phyloP scores from a whole-genome alignment of 306 rosid genomes.

The Herpetospermum pedunculosum region DNA sequence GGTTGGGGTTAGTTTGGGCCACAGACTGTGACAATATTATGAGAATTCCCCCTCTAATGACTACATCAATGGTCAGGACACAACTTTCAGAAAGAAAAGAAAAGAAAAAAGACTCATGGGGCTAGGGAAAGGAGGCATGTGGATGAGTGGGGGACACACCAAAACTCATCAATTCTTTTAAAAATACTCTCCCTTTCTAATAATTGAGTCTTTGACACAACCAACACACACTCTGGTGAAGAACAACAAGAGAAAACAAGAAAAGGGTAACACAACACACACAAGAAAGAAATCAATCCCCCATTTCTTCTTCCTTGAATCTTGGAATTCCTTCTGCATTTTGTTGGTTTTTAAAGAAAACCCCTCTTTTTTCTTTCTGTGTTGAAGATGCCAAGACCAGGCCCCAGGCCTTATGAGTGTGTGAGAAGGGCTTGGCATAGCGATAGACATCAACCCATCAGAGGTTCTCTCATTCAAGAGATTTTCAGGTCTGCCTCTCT shows the following conservation, averaged over 20 bases:
- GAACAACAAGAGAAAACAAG: background rate
- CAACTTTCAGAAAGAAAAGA: conserved; percentile 1
- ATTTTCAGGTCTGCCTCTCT: conserved; percentile 48
- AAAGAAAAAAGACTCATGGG: conserved; percentile 43
- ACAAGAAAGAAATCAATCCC: background rate
- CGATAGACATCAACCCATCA: conserved; percentile 67
- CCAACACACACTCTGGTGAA: background rate
- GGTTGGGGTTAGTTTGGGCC: conserved; percentile 38
- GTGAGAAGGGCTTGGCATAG: conserved; percentile 80
- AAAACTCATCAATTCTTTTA: conserved; percentile 18
- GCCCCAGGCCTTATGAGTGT: conserved; percentile 66
- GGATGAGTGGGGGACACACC: conserved; percentile 70
- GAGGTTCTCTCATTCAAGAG: conserved; percentile 74
- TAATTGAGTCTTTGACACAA: conserved; percentile 27
- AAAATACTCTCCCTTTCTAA: conserved; percentile 16
- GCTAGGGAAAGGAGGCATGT: conserved; percentile 62
- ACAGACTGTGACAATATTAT: conserved; percentile 43
- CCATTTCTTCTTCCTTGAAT: background rate
- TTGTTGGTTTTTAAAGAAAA: background rate
- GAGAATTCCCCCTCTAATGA: conserved; percentile 6
- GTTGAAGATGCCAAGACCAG: conserved; percentile 55
- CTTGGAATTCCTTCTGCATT: background rate
- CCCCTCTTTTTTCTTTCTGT: background rate
- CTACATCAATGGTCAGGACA: conserved; percentile 27
- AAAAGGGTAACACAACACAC: background rate